Evolutionary conservation across 2,329 filamentous ascomycete genomes (phyloP).

Genomic region (Thelonectria discophora): DNA sequence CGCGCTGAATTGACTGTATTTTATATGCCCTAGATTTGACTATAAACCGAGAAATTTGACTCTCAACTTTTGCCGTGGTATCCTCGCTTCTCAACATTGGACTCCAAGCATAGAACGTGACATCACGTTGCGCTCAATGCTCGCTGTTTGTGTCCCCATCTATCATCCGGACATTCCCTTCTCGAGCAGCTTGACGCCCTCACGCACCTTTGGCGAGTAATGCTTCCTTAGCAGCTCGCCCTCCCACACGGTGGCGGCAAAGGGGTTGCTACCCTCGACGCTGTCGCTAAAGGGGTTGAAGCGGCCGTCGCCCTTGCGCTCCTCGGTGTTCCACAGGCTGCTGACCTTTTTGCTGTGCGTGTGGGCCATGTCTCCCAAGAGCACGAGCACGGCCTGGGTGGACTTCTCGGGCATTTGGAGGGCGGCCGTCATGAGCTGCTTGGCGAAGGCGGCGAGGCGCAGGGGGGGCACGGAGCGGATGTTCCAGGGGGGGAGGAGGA

Average conservation of each 20-base stretch:
- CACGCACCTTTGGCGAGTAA: conserved; percentile 86
- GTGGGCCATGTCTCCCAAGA: conserved; percentile 81
- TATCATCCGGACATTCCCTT: conserved; percentile 62
- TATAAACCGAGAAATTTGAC: not conserved
- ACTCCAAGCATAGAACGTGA: not conserved
- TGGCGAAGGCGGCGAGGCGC: conserved; percentile 89
- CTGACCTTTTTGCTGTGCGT: conserved; percentile 84
- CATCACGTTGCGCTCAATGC: not conserved
- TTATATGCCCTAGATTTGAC: not conserved
- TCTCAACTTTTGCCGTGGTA: not conserved
- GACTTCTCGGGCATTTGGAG: conserved; percentile 94
- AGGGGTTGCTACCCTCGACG: conserved; percentile 89
- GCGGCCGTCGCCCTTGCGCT: conserved; percentile 87
- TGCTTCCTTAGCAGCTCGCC: conserved; percentile 86
- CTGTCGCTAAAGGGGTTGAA: conserved; percentile 78
- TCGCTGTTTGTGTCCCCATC: not conserved
- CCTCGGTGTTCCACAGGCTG: conserved; percentile 93
- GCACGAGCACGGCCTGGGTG: conserved; percentile 77
- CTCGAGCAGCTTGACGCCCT: conserved; percentile 75
- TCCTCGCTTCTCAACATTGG: not conserved
- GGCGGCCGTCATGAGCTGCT: conserved; percentile 83
- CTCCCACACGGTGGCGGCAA: conserved; percentile 91
- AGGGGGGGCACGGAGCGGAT: conserved; percentile 80
- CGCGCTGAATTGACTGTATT: not conserved
- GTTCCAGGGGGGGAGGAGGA: conserved; percentile 79